Conservation (phyloP, 1,284 basidiomycete genomes). For the Cutaneotrichosporon spelunceum region DNA sequence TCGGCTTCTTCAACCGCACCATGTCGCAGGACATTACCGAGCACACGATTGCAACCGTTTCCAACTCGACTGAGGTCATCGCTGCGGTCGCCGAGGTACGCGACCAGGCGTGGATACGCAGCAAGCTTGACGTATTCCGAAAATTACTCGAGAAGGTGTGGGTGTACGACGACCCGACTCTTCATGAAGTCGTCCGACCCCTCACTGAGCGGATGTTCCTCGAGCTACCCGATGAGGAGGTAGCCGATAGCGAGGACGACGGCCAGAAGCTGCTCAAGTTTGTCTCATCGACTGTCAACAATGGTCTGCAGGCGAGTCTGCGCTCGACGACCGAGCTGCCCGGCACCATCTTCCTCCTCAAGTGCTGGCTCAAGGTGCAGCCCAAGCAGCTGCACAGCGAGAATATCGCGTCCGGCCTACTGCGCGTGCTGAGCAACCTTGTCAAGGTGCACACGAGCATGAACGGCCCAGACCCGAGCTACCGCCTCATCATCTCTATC, state of each 20-base stretch:
- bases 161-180: constrained; percentile 65
- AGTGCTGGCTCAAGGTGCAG: constrained; percentile 77
- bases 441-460: constrained; percentile 82
- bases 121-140: constrained; percentile 76
- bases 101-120: constrained; percentile 74
- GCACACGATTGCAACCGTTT: constrained; percentile 63
- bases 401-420: constrained; percentile 68
- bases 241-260: constrained; percentile 62
- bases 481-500: constrained; percentile 55
- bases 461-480: constrained; percentile 45
- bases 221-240: constrained; percentile 80
- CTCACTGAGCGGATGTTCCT: constrained; percentile 81
- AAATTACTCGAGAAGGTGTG: constrained; percentile 87
- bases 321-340: constrained; percentile 56
- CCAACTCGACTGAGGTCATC: constrained; percentile 84
- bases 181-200: constrained; percentile 76
- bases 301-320: constrained; percentile 56
- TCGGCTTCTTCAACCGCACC: constrained; percentile 79
- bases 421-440: constrained; percentile 81
- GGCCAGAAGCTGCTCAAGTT: constrained; percentile 75
- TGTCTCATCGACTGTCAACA: constrained; percentile 71
- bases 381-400: constrained; percentile 75
- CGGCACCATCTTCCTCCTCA: constrained; percentile 80
- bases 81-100: constrained; percentile 82
- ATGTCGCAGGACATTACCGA: constrained; percentile 82